Evolutionary conservation across 2,329 filamentous ascomycete species (phyloP).

Genomic region (Fusarium sp.): DNA sequence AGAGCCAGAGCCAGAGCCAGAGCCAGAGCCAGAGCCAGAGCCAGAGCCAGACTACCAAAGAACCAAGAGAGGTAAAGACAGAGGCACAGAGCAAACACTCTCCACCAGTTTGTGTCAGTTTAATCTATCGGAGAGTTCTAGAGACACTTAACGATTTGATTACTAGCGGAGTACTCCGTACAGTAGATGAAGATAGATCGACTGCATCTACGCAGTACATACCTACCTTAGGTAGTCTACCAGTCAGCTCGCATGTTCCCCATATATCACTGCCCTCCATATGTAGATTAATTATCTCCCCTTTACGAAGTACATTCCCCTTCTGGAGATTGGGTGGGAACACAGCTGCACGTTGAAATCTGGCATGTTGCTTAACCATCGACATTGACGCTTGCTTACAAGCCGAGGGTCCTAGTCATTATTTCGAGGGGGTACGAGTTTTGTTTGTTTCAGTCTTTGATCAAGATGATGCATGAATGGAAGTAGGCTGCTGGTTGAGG

Average conservation of each 20-base stretch:
- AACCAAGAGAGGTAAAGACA: too few species aligned
- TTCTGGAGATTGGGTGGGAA: constrained; percentile 34
- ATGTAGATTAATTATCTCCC: constrained; percentile 1
- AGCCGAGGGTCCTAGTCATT: not conserved
- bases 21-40: too few species aligned
- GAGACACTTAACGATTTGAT: constrained; percentile 9
- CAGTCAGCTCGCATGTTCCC: not conserved
- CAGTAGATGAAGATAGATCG: constrained; percentile 10
- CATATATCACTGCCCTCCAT: not conserved
- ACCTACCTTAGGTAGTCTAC: not conserved
- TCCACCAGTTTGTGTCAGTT: constrained; percentile 33
- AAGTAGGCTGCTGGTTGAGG: not conserved
- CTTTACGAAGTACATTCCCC: constrained; percentile 32
- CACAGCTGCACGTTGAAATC: constrained; percentile 33
- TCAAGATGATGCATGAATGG: not conserved
- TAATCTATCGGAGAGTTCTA: constrained; percentile 10
- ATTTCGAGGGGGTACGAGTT: too few species aligned
- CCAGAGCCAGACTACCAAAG: too few species aligned
- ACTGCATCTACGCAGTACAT: constrained; percentile 1
- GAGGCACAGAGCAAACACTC: not conserved
- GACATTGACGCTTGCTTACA: constrained; percentile 9
- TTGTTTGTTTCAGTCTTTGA: constrained; percentile 22
- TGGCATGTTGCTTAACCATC: constrained; percentile 26
- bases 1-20: too few species aligned
- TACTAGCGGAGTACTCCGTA: constrained; percentile 4